Evolutionary conservation across 2,329 filamentous ascomycete genomes (phyloP), one percentile per base, ranked within the genome.

Genomic region (Xylariaceae sp.): DNA sequence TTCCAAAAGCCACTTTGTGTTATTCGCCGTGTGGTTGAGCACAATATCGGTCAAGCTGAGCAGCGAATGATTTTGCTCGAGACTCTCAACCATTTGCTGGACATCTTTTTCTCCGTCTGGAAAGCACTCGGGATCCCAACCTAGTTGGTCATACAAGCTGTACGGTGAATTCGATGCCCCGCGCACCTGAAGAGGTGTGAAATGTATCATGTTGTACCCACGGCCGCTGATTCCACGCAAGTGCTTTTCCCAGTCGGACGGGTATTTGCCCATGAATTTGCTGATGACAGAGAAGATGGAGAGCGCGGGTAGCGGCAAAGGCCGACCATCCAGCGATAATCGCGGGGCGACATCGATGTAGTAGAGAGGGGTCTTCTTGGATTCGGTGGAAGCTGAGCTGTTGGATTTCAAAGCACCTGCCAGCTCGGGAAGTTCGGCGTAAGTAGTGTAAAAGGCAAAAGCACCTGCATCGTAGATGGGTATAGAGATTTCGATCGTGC

Each of bases 141-240:
- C 74, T 17, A 94, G 74, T 68, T 98, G 94, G 57, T 98, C 87
- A 62, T 86, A 95, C 55, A 98, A 79, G 64, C 93, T 98, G 72
- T 97, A 98, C 0, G 93, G 93, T 2, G 93, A 98, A 61, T 98
- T 95, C 39, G 93, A 98, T 34, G 74, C 76, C 43, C 93, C 93
- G 45, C 93, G 83, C 44, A 85, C 76, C 74, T 95, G 93, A 51
- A 98, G 72, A 9, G 93, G 93, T 2, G 93, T 96, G 64, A 98
- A 98, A 65, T 98, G 93, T 45, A 98, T 82, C 89, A 97, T 96
- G 68, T 98, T 98, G 74, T 98, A 98, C 34, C 90, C 90, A 47
- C 93, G 79, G 56, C 87, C 81, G 61, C 87, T 87, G 62, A 98
- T 95, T 19, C 93, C 90, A 42, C 78, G 76, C 43, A 98, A 70